Evolutionary conservation across 176 grass and related monocot species (phyloP).

Genomic region (Ensete glaucum): DNA sequence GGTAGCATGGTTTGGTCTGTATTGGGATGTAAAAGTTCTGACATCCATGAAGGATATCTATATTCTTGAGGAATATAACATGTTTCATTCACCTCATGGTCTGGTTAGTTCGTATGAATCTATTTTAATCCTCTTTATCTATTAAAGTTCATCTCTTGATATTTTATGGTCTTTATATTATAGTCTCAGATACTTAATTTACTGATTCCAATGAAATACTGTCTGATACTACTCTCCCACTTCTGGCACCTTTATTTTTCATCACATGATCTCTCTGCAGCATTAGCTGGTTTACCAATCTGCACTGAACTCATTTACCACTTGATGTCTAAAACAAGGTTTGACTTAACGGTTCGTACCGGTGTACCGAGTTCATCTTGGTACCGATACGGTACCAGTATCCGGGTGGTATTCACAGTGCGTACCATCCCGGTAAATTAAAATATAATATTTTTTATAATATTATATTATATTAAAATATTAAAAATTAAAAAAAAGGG

Average conservation of each 20-base stretch:
- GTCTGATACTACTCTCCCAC: background rate
- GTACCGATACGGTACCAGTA: too few relatives aligned
- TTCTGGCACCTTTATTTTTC: background rate
- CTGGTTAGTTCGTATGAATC: background rate
- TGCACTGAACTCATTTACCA: too few relatives aligned
- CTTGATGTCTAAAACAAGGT: too few relatives aligned
- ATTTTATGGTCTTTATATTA: background rate
- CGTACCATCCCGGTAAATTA: too few relatives aligned
- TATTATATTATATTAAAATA: too few relatives aligned
- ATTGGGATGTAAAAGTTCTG: background rate
- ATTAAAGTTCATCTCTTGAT: background rate
- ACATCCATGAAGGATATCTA: background rate
- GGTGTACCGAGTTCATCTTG: too few relatives aligned
- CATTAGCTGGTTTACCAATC: background rate
- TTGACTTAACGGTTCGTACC: too few relatives aligned
- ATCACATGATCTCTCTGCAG: background rate
- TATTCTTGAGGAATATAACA: background rate
- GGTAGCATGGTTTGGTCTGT: background rate
- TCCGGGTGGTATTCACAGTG: too few relatives aligned
- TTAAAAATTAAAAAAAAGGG: too few relatives aligned
- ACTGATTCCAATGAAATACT: background rate
- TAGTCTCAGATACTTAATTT: too few relatives aligned
- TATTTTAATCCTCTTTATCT: background rate
- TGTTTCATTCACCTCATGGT: background rate
- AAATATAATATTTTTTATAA: too few relatives aligned